These are phyloP conservation scores for Pyrenopolyporus hunteri DNA, from an alignment of 495 filamentous ascomycete species.

Conservation along the genomic window DNA sequence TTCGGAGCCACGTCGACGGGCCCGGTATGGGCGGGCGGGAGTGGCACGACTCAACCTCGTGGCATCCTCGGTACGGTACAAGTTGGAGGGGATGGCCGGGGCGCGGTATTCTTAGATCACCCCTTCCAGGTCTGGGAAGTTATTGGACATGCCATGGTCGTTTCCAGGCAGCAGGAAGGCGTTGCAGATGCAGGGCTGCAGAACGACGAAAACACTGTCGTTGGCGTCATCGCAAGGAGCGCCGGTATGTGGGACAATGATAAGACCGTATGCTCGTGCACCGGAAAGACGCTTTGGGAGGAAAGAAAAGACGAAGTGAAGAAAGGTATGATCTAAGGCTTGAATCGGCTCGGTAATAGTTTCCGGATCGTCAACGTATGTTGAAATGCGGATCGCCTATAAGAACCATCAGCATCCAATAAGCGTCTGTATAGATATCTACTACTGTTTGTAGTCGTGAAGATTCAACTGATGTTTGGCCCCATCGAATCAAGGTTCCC, in stretches of 20 bases:
- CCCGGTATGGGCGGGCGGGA: conserved; percentile 70
- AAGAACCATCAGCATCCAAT: conserved; percentile 3
- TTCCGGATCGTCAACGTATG: conserved; percentile 9
- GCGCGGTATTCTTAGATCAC: conserved; percentile 78
- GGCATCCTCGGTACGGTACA: conserved; percentile 77
- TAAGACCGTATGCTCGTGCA: conserved; percentile 93
- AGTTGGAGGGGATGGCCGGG: conserved; percentile 70
- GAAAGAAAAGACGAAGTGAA: conserved; percentile 88
- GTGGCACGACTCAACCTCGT: conserved; percentile 51
- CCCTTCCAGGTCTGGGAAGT: conserved; percentile 91
- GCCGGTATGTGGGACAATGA: conserved; percentile 98
- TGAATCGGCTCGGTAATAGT: conserved; percentile 7
- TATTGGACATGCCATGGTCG: conserved; percentile 87
- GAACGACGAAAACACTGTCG: conserved; percentile 81
- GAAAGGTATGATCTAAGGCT: conserved; percentile 74
- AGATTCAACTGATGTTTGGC: neutral
- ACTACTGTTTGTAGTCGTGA: too few relatives aligned
- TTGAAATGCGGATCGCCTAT: conserved; percentile 1
- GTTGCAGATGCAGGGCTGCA: conserved; percentile 55
- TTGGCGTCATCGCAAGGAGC: conserved; percentile 92
- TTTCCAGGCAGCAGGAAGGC: conserved; percentile 64
- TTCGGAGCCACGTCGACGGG: conserved; percentile 80
- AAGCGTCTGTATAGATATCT: neutral
- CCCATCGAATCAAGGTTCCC: neutral
- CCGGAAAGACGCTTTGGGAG: conserved; percentile 97